These are phyloP conservation scores for Lolium multiflorum DNA, from an alignment of 176 grass and related monocot species.

Conservation along the genomic window DNA sequence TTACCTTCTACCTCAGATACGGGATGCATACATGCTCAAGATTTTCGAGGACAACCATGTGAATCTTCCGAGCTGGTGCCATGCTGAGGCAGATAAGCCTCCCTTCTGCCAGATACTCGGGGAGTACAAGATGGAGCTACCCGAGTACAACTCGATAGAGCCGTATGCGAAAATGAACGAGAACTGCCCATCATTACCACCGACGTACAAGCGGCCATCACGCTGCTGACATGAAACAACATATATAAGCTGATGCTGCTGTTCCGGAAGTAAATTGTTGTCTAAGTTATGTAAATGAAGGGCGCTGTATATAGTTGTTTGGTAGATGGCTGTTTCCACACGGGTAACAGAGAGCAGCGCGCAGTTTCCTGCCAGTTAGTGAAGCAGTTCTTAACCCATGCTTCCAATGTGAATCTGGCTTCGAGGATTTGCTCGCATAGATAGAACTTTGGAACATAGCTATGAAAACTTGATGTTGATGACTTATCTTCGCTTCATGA, in stretches of 20 bases:
- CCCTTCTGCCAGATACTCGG: slow-evolving; percentile 93
- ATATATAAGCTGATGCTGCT: not conserved
- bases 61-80: slow-evolving; percentile 84
- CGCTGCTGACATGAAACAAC: slow-evolving; percentile 57
- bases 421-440: slow-evolving; percentile 22
- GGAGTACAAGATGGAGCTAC: slow-evolving; percentile 93
- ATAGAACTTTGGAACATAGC: slow-evolving; percentile 11
- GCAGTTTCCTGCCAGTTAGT: slow-evolving; percentile 6
- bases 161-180: slow-evolving; percentile 91
- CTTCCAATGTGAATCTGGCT: slow-evolving; percentile 16
- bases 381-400: slow-evolving; percentile 18
- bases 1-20: slow-evolving; percentile 58
- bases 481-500: slow-evolving; percentile 23
- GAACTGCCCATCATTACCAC: slow-evolving; percentile 90
- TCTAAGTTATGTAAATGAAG: slow-evolving; percentile 43
- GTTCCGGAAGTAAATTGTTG: not conserved
- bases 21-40: slow-evolving; percentile 94
- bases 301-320: slow-evolving; percentile 23
- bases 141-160: slow-evolving; percentile 86
- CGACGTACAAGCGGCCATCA: slow-evolving; percentile 64
- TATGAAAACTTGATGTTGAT: not conserved
- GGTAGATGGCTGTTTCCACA: slow-evolving; percentile 8
- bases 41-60: slow-evolving; percentile 76
- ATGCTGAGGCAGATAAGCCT: slow-evolving; percentile 51
- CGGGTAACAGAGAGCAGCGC: not conserved